Evolutionary conservation across 805 yeast species (phyloP).

Genomic region (Lipomyces orientalis): DNA sequence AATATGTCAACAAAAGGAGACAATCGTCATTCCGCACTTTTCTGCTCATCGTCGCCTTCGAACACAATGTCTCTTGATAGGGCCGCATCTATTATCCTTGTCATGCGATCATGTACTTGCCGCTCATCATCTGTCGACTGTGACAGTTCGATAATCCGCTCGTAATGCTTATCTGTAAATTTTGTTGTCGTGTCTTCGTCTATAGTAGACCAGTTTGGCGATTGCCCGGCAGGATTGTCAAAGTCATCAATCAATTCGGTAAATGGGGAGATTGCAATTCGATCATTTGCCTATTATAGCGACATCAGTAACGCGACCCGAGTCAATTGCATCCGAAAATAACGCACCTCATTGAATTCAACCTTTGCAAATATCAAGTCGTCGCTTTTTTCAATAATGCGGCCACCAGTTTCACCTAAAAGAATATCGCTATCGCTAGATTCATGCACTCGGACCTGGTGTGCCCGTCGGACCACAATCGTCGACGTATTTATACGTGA

Average conservation of each 20-base stretch:
- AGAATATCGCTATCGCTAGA: slow-evolving; percentile 18
- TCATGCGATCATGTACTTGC: background rate
- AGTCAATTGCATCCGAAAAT: background rate
- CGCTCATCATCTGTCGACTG: background rate
- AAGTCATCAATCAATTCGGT: slow-evolving; percentile 37
- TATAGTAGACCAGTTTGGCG: slow-evolving; percentile 25
- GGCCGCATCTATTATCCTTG: slow-evolving; percentile 8
- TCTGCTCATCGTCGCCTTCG: background rate
- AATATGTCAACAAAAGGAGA: background rate
- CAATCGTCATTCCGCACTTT: background rate
- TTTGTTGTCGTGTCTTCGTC: slow-evolving; percentile 25
- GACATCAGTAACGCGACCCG: slow-evolving; percentile 8
- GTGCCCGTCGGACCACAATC: slow-evolving; percentile 20
- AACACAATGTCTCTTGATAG: slow-evolving; percentile 19
- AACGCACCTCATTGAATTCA: slow-evolving; percentile 3
- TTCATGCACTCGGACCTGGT: slow-evolving; percentile 34
- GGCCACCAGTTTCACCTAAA: slow-evolving; percentile 14
- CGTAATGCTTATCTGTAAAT: slow-evolving; percentile 14
- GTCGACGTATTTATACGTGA: slow-evolving; percentile 16
- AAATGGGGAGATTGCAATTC: slow-evolving; percentile 11
- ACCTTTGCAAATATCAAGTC: slow-evolving; percentile 21
- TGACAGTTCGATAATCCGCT: slow-evolving; percentile 1
- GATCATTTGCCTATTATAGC: slow-evolving; percentile 11
- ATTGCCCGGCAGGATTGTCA: slow-evolving; percentile 41
- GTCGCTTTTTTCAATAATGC: slow-evolving; percentile 30